Base-by-base conservation (phyloP, 2,329 filamentous ascomycete species). In the Penicillium sp. region DNA sequence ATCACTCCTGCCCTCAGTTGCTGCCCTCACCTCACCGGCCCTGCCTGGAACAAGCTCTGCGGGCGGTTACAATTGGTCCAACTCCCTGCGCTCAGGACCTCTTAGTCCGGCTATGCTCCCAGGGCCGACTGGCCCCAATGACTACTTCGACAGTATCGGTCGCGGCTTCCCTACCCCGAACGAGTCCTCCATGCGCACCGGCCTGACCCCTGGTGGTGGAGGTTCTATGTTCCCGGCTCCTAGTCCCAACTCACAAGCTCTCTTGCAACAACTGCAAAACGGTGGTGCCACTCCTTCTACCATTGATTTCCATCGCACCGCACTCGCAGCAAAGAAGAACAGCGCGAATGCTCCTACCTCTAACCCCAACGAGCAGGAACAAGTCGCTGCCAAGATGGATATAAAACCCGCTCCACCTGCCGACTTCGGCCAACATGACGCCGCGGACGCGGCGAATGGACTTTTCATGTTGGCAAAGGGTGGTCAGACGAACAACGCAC, bases 21-120 rank as follows among this genome's bases (percentile, higher is more conserved):
- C 90, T 39, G 82, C 90, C 55, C 80, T 99, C 62, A 95, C 93
- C 19, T 97, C 93, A 39, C 92, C 93, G 6, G 89, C 89, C 38
- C 83, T 89, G 18, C 80, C 95, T 39, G 89, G 87, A 56, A 81
- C 81, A 62, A 88, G 83, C 56, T 83, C 83, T 46, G 87, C 82
- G 30, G 81, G 84, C 18, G 71, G 71, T 22, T 88, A 87, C 65
- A 84, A 87, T 71, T 96, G 91, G 90, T 81, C 82, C 58, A 86
- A 90, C 61, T 95, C 90, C 38, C 77, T 99, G 64, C 86, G 93
- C 58, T 91, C 90, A 53, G 93, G 93, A 61, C 93, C 93, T 35
- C 74, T 99, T 59, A 97, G 93, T 72, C 93, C 93, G 75, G 93
- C 92, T 56, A 97, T 99, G 91, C 84, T 99, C 48, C 89, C 90